A percentile compares a stretch with the other conserved stretches of the same genome.
Evolutionary conservation across 768 basidiomycete species (phyloP).

Genomic region (Leccinum aurantiacum): DNA sequence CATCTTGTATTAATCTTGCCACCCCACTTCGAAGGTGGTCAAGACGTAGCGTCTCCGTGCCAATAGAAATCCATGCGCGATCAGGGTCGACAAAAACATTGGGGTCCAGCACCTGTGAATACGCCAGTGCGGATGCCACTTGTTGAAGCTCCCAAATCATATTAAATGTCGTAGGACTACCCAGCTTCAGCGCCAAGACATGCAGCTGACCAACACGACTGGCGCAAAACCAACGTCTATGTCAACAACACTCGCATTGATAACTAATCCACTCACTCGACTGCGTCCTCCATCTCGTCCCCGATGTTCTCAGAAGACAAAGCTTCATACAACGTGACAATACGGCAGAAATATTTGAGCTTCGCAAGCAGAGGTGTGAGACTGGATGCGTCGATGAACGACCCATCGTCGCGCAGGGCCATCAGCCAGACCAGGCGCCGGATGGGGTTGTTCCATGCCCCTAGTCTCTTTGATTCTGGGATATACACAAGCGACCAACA

Average conservation of each 20-base stretch:
- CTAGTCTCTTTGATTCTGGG: neutral
- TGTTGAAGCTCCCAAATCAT: constrained; percentile 13
- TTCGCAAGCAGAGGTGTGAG: constrained; percentile 1
- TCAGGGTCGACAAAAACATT: neutral
- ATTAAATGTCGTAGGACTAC: neutral
- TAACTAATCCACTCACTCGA: neutral
- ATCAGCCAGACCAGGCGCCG: constrained; percentile 1
- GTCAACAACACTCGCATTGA: no score
- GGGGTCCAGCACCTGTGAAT: constrained; percentile 3
- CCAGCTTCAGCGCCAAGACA: neutral
- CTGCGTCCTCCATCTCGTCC: neutral
- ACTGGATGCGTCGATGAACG: neutral
- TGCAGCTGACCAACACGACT: neutral
- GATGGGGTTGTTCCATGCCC: neutral
- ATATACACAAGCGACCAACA: neutral
- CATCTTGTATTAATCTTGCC: neutral
- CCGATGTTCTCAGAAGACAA: neutral
- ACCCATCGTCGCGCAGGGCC: neutral
- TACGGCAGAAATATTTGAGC: constrained; percentile 4
- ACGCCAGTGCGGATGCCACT: neutral
- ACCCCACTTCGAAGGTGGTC: neutral
- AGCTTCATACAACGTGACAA: neutral
- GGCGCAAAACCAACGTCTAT: no score
- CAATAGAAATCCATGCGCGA: constrained; percentile 1
- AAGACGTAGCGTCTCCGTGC: neutral